Conservation (phyloP, 2,329 filamentous ascomycete species). For the Clonostachys rosea region DNA sequence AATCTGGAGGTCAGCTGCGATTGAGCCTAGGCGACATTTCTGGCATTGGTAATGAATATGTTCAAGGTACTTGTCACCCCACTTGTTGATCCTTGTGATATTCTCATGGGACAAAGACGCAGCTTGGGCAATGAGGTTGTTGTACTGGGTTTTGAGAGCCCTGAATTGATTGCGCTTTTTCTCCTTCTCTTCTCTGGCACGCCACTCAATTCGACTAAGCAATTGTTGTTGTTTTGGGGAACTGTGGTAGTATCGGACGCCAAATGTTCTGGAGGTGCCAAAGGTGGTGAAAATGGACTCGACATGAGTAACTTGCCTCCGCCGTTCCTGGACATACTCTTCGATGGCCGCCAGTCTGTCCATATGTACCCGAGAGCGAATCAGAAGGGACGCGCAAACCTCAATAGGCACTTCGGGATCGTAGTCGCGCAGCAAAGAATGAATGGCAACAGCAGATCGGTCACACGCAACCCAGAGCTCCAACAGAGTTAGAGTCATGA, state of each 20-base stretch:
- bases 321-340: background rate
- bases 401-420: constrained; percentile 29
- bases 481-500: constrained; percentile 48
- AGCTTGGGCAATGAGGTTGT: background rate
- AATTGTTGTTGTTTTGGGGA: constrained; percentile 16
- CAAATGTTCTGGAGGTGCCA: background rate
- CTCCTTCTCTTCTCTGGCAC: background rate
- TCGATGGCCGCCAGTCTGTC: background rate
- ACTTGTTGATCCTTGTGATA: background rate
- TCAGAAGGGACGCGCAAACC: constrained; percentile 33
- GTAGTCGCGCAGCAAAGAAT: constrained; percentile 39
- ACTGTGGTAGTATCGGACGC: constrained; percentile 25
- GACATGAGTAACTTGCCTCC: too few species aligned
- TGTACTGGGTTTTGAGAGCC: background rate
- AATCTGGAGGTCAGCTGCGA: constrained; percentile 27
- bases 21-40: background rate
- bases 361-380: constrained; percentile 16
- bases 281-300: background rate
- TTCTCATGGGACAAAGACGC: background rate
- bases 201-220: background rate
- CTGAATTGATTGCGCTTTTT: background rate
- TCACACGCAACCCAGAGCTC: constrained; percentile 58
- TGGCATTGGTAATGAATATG: background rate
- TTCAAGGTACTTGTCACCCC: background rate
- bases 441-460: constrained; percentile 27